Evolutionary conservation across 495 filamentous ascomycete species (phyloP).

Genomic region (Cairneyella variabilis): DNA sequence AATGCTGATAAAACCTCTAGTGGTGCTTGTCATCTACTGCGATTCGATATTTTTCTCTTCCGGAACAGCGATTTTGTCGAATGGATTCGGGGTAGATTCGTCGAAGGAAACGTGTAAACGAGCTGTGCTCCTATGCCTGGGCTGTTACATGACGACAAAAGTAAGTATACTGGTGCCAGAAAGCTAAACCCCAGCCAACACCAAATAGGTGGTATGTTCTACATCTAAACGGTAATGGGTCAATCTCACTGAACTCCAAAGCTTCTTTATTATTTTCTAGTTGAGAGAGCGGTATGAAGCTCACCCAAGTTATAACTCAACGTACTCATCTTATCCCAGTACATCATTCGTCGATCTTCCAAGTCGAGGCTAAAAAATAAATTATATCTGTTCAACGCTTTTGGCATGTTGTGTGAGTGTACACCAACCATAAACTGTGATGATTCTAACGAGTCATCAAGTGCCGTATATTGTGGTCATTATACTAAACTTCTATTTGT

Average conservation of each 20-base stretch:
- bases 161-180: conserved; percentile 23
- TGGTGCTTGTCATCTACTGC: conserved; percentile 46
- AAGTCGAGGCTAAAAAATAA: conserved; percentile 42
- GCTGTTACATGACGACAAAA: conserved; percentile 52
- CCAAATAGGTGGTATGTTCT: conserved; percentile 35
- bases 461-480: conserved; percentile 44
- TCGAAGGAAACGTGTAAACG: conserved; percentile 39
- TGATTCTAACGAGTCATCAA: conserved; percentile 10
- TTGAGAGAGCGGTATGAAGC: conserved; percentile 52
- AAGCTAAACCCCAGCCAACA: background rate
- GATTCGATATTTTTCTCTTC: conserved; percentile 49
- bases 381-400: conserved; percentile 48
- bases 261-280: conserved; percentile 50
- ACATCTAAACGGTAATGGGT: too few relatives aligned
- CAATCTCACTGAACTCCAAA: conserved; percentile 20
- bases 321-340: too few relatives aligned
- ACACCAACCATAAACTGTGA: background rate
- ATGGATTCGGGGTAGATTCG: conserved; percentile 43
- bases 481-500: conserved; percentile 47
- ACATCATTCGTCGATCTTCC: conserved; percentile 40
- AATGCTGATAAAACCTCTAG: too few relatives aligned
- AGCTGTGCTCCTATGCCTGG: conserved; percentile 45
- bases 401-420: conserved; percentile 45
- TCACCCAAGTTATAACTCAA: too few relatives aligned
- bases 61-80: conserved; percentile 44